Conservation (phyloP, 1,284 basidiomycete species). For the Papiliotrema nemorosa region DNA sequence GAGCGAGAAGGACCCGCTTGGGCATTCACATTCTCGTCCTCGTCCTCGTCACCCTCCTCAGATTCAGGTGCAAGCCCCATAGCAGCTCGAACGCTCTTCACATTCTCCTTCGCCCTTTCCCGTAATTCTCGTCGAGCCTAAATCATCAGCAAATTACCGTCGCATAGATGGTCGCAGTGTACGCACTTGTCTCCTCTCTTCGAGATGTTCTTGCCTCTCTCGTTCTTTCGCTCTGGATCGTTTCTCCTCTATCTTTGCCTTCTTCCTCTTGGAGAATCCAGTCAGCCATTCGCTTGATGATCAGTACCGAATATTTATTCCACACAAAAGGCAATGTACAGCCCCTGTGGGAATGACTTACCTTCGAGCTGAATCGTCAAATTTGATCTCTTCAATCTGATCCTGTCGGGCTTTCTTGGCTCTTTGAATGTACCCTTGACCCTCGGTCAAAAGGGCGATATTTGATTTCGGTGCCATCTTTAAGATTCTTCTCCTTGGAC, state of each 20-base stretch:
- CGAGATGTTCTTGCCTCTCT: slow-evolving; percentile 44
- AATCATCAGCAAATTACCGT: neutral
- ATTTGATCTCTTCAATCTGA: slow-evolving; percentile 49
- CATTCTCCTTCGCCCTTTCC: slow-evolving; percentile 43
- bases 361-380: slow-evolving; percentile 48
- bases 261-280: slow-evolving; percentile 50
- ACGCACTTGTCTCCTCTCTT: slow-evolving; percentile 41
- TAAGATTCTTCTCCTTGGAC: neutral
- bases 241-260: slow-evolving; percentile 47
- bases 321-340: neutral
- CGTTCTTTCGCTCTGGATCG: slow-evolving; percentile 44
- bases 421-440: slow-evolving; percentile 45
- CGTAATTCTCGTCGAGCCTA: slow-evolving; percentile 40
- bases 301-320: neutral
- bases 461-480: slow-evolving; percentile 32
- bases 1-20: slow-evolving; percentile 24
- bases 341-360: slow-evolving; percentile 16
- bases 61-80: slow-evolving; percentile 34
- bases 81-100: slow-evolving; percentile 39
- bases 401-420: slow-evolving; percentile 45
- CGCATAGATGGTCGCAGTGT: neutral
- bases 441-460: slow-evolving; percentile 49
- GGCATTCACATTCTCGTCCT: slow-evolving; percentile 15
- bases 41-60: slow-evolving; percentile 8
- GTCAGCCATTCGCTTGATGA: slow-evolving; percentile 46